A percentile compares a stretch with the other conserved stretches of the same genome.
phyloP scores from a whole-genome alignment of 2,329 filamentous ascomycete genomes.

The Cercospora sp. region DNA sequence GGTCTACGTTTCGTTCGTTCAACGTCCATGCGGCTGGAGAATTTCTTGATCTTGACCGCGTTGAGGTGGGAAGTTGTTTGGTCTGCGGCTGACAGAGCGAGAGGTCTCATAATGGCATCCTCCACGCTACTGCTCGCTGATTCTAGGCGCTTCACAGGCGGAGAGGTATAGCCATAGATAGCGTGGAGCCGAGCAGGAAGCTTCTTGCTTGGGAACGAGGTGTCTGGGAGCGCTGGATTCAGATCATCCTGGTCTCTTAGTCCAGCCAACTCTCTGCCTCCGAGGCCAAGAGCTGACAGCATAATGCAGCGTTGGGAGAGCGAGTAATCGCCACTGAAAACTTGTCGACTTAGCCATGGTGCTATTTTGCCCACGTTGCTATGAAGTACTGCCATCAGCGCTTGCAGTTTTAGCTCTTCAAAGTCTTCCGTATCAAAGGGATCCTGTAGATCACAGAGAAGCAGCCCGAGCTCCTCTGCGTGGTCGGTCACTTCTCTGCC shows the following conservation, averaged over 20 bases:
- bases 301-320: constrained; percentile 79
- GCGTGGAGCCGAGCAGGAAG: constrained; percentile 74
- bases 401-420: constrained; percentile 71
- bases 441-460: constrained; percentile 79
- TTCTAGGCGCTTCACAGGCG: constrained; percentile 62
- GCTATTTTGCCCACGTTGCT: constrained; percentile 76
- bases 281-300: constrained; percentile 77
- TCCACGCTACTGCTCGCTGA: constrained; percentile 68
- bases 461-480: constrained; percentile 73
- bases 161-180: constrained; percentile 55
- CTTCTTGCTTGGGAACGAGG: constrained; percentile 73
- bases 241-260: constrained; percentile 59
- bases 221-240: constrained; percentile 38
- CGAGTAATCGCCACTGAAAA: constrained; percentile 91
- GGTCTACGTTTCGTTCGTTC: constrained; percentile 58
- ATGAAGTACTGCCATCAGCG: constrained; percentile 78
- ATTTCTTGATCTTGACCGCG: constrained; percentile 83
- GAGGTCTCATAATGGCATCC: constrained; percentile 72
- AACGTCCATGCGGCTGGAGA: constrained; percentile 73
- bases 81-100: constrained; percentile 81
- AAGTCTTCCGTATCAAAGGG: constrained; percentile 81
- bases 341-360: constrained; percentile 78
- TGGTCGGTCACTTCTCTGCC: constrained; percentile 87
- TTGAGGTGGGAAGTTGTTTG: constrained; percentile 71
- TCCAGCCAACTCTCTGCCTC: constrained; percentile 81